These are phyloP conservation scores for Cocos nucifera DNA, from an alignment of 176 grass and related monocot species.

Conservation along the genomic window DNA sequence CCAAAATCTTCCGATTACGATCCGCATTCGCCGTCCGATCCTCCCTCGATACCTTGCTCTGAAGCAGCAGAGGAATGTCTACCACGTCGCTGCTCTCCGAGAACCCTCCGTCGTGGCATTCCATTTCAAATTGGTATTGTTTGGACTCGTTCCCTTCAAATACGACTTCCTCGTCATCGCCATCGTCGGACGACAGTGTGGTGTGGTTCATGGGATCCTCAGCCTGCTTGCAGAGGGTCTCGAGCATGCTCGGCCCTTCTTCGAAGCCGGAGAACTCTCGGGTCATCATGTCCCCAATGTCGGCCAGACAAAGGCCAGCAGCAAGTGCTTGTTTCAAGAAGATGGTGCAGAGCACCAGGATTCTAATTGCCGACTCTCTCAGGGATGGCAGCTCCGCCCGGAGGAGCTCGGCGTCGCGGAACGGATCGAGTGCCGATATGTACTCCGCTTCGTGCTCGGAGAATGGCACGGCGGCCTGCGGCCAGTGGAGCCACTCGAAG, in stretches of 20 bases:
- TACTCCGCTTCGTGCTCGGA: slow-evolving; percentile 40
- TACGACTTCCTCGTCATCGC: neutral
- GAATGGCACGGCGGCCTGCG: slow-evolving; percentile 55
- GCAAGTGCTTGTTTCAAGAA: slow-evolving; percentile 57
- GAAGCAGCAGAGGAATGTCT: neutral
- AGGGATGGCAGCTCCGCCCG: slow-evolving; percentile 48
- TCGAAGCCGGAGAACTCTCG: slow-evolving; percentile 39
- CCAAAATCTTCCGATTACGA: neutral
- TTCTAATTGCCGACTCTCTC: slow-evolving; percentile 45
- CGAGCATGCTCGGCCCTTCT: slow-evolving; percentile 54
- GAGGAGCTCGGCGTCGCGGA: slow-evolving; percentile 64
- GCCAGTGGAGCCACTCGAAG: slow-evolving; percentile 99
- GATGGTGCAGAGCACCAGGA: slow-evolving; percentile 63
- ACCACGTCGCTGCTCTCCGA: neutral
- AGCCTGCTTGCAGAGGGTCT: slow-evolving; percentile 51
- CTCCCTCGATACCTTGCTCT: too few relatives aligned
- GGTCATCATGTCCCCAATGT: slow-evolving; percentile 91
- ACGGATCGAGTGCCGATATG: slow-evolving; percentile 51
- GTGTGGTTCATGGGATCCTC: slow-evolving; percentile 16
- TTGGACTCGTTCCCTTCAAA: neutral
- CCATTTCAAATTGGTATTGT: slow-evolving; percentile 21
- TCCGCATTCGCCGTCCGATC: too few relatives aligned
- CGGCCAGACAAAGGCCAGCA: slow-evolving; percentile 65
- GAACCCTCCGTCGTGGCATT: neutral
- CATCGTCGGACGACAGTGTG: neutral